These are phyloP conservation scores for Penicillium palitans DNA, from an alignment of 2,329 filamentous ascomycete genomes.

Conservation along the genomic window DNA sequence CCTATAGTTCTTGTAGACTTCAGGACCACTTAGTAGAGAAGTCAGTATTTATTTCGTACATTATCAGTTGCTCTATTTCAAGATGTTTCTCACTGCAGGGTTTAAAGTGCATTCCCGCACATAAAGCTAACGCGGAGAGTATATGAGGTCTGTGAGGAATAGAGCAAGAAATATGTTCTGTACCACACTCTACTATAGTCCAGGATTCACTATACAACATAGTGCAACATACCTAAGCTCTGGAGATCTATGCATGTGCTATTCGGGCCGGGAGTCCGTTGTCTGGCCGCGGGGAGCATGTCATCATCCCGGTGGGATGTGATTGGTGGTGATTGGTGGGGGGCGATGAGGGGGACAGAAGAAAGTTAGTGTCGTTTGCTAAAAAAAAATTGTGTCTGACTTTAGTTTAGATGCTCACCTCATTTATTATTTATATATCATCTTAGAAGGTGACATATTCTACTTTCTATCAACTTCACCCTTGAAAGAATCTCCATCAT, in stretches of 20 bases:
- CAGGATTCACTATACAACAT: background rate
- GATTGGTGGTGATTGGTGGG: slow-evolving; percentile 8
- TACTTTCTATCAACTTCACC: background rate
- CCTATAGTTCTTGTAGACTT: too few species aligned
- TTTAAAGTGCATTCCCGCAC: background rate
- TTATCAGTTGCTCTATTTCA: background rate
- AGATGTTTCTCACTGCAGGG: background rate
- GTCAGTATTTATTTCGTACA: background rate
- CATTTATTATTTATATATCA: background rate
- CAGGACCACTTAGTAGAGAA: background rate
- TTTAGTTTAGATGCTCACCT: background rate
- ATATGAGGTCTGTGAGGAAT: background rate
- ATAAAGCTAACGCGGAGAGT: background rate
- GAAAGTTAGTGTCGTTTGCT: slow-evolving; percentile 10
- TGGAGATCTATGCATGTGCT: background rate
- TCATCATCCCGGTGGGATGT: slow-evolving; percentile 3
- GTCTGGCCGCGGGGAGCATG: slow-evolving; percentile 6
- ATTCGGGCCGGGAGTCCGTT: background rate
- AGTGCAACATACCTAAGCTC: background rate
- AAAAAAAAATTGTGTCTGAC: background rate
- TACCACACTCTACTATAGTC: background rate
- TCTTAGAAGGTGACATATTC: background rate
- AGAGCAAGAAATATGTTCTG: background rate
- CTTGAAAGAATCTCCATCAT: slow-evolving; percentile 33
- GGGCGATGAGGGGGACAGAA: slow-evolving; percentile 9